These are phyloP conservation scores for Blastobotrys proliferans DNA, from an alignment of 1,139 yeast genomes.

Conservation along the genomic window DNA sequence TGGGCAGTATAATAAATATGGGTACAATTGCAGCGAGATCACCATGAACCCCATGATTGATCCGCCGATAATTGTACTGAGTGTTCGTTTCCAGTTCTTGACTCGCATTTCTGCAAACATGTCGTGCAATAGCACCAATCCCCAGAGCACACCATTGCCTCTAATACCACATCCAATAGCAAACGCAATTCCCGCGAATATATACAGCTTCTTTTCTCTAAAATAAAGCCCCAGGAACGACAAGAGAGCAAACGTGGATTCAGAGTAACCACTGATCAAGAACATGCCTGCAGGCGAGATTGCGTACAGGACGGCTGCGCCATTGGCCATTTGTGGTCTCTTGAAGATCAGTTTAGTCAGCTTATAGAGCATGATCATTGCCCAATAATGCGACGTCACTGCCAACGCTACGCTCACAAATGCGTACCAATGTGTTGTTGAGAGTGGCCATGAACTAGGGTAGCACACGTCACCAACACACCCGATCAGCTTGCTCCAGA, in stretches of 20 bases:
- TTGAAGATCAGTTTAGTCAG: conserved; percentile 37
- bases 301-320: conserved; percentile 48
- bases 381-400: conserved; percentile 50
- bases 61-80: conserved; percentile 48
- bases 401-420: conserved; percentile 45
- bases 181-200: conserved; percentile 56
- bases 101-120: no score
- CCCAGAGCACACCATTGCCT: conserved; percentile 73
- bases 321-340: conserved; percentile 30
- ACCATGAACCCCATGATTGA: conserved; percentile 46
- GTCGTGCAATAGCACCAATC: conserved; percentile 62
- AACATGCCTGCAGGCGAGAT: conserved; percentile 81
- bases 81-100: conserved; percentile 4
- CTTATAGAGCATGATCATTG: conserved; percentile 49
- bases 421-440: conserved; percentile 41
- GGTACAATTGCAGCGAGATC: conserved; percentile 45
- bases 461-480: conserved; percentile 5
- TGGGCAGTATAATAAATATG: conserved; percentile 62
- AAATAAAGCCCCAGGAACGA: conserved; percentile 56
- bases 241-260: conserved; percentile 64
- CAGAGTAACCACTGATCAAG: conserved; percentile 71
- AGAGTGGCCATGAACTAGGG: conserved; percentile 15
- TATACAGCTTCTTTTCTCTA: conserved; percentile 39
- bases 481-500: conserved; percentile 65
- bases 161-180: conserved; percentile 60